Evolutionary conservation across 331 rosid species (phyloP), one percentile per base, ranked within the genome.

Genomic region (Quercus tomentella): DNA sequence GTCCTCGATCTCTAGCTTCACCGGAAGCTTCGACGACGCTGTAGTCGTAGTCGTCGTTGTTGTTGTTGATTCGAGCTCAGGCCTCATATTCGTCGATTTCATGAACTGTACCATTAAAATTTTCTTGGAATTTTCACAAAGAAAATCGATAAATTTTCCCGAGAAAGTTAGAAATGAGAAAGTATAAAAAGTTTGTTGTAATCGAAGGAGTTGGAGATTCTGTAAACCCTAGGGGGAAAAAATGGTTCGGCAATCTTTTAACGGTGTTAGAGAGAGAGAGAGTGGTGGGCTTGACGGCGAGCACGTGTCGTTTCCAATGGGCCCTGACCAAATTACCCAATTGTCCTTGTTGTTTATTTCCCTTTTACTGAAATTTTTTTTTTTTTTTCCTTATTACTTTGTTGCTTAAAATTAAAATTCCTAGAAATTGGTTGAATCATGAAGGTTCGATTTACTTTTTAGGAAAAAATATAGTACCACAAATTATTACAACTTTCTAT

Each of bases 81-180:
- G 84, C 82, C 62, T 58, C 74, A 62, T 81, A 77, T 83, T 84
- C 76, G 84, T 85, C 1, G 94, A 91, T 78, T 73, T 92, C 97
- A 90, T 90, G 80, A 86, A 77, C 81, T 86, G 91, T 61, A 92
- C 91, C 93, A 93, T 86, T 76, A 79, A 81, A 6, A 11, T 49
- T 49, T 49, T 49, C 54, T 14, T 49, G 12, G 12, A 41, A 14
- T 23, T 72, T 41, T 54, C 41, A 41, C 56, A 26, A 79, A 16
- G 31, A 67, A 52, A 2, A 55, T 28, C 43, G 70, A 5, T 15
- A 57, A 6, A 57, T 7, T 26, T 51, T 49, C 41, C 75, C 56
- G 20, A 20, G 26, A 49, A 79, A 45, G 58, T 12, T 21, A 22
- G 57, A 30, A 58, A 56, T 37, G 60, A 73, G 17, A 56, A 49